Evolutionary conservation across 2,329 filamentous ascomycete species (phyloP).

Genomic region (Sporothrix globosa): DNA sequence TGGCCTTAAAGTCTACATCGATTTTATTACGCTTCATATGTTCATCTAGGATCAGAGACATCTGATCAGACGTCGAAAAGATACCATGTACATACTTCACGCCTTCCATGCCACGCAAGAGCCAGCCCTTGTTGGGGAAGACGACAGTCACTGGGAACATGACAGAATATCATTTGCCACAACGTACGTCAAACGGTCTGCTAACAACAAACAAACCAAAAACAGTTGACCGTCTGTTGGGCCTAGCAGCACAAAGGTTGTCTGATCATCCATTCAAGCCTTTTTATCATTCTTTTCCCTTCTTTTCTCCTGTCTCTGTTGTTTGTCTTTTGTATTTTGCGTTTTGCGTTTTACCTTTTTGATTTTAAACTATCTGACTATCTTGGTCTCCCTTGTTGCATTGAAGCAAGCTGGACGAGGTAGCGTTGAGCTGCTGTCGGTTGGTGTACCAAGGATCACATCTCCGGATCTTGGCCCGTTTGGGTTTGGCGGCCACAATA

Average conservation of each 20-base stretch:
- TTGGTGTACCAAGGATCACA: slow-evolving; percentile 9
- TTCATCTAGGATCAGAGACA: neutral
- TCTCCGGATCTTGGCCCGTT: slow-evolving; percentile 19
- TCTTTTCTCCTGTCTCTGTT: neutral
- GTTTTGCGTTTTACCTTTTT: no score
- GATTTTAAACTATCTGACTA: no score
- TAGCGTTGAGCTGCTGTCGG: neutral
- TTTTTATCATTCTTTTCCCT: neutral
- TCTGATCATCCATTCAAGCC: slow-evolving; percentile 12
- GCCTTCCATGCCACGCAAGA: neutral
- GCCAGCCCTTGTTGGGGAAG: neutral
- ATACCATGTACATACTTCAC: no score
- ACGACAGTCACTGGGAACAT: neutral
- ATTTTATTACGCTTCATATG: no score
- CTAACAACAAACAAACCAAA: neutral
- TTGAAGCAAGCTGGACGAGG: neutral
- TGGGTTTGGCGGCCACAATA: slow-evolving; percentile 10
- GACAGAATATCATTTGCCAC: neutral
- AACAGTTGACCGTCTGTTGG: neutral
- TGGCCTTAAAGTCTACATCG: no score
- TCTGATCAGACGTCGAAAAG: neutral
- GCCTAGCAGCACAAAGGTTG: neutral
- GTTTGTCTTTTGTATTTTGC: no score
- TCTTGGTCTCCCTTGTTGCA: slow-evolving; percentile 9
- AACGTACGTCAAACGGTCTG: neutral